Conservation (phyloP, 1,284 basidiomycete genomes). For the Filobasidium uniguttulatum region DNA sequence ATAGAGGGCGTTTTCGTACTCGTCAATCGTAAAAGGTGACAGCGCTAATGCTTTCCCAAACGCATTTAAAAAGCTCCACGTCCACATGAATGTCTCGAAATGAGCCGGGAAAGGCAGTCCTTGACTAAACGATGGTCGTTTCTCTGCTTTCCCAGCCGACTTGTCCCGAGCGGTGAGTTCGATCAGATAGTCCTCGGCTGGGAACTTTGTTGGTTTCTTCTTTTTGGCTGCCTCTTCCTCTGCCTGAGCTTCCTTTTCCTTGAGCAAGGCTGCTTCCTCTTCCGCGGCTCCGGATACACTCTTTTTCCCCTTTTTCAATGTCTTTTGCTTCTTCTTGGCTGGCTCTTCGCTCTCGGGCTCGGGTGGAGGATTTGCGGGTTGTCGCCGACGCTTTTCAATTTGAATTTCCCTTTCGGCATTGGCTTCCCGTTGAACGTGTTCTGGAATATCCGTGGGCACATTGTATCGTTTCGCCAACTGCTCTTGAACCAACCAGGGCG, state of each 20-base stretch:
- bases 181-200: conserved; percentile 60
- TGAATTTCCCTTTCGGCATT: conserved; percentile 68
- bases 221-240: conserved; percentile 45
- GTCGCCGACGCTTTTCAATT: conserved; percentile 57
- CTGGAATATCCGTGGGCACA: conserved; percentile 69
- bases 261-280: conserved; percentile 42
- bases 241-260: conserved; percentile 35
- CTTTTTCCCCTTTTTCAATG: conserved; percentile 36
- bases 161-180: conserved; percentile 61
- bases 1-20: conserved; percentile 73
- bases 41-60: conserved; percentile 68
- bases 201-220: conserved; percentile 67
- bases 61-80: conserved; percentile 84
- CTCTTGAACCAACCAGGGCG: conserved; percentile 87
- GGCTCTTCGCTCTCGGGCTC: conserved; percentile 45
- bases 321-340: conserved; percentile 65
- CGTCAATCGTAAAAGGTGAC: conserved; percentile 85
- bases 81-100: conserved; percentile 74
- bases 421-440: conserved; percentile 64
- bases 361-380: conserved; percentile 46
- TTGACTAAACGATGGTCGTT: conserved; percentile 49
- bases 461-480: conserved; percentile 68
- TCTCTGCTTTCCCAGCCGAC: conserved; percentile 52
- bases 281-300: too few species aligned
- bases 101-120: conserved; percentile 61